A percentile compares a stretch with the other conserved stretches of the same genome.
These are phyloP conservation scores for Rubia balearica DNA, from an alignment of 305 asterid species.

Conservation along the genomic window DNA sequence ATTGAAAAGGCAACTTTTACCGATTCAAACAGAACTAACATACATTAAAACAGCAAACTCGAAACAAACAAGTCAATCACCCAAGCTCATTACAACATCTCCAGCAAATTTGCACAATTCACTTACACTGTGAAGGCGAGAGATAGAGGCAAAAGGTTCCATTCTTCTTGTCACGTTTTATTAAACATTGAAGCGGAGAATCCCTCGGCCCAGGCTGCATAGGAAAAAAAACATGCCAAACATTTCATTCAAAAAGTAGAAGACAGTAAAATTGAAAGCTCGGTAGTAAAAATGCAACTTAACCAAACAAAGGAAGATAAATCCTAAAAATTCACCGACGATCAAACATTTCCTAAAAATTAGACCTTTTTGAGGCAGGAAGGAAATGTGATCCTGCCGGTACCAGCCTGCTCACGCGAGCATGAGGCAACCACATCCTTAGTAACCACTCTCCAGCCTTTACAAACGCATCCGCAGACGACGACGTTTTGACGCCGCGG, in stretches of 20 bases:
- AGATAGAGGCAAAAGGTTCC: constrained; percentile 70
- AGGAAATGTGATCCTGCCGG: constrained; percentile 73
- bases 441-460: constrained; percentile 83
- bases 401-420: constrained; percentile 18
- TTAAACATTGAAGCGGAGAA: constrained; percentile 68
- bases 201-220: constrained; percentile 92
- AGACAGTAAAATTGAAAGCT: neutral
- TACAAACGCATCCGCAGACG: constrained; percentile 83
- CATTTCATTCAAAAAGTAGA: neutral
- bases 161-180: constrained; percentile 90
- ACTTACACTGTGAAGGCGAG: constrained; percentile 79
- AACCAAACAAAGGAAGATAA: neutral
- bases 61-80: neutral
- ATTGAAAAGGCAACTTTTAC: constrained; percentile 4
- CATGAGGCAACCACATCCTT: constrained; percentile 50
- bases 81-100: neutral
- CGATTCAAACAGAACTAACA: constrained; percentile 10
- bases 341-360: neutral
- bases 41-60: neutral
- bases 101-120: neutral
- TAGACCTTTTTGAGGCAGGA: constrained; percentile 82
- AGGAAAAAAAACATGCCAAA: constrained; percentile 2
- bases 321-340: neutral
- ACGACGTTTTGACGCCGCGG: constrained; percentile 84
- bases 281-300: neutral